These are phyloP conservation scores for Ascoidea asiatica DNA, from an alignment of 805 yeast genomes.

Conservation along the genomic window DNA sequence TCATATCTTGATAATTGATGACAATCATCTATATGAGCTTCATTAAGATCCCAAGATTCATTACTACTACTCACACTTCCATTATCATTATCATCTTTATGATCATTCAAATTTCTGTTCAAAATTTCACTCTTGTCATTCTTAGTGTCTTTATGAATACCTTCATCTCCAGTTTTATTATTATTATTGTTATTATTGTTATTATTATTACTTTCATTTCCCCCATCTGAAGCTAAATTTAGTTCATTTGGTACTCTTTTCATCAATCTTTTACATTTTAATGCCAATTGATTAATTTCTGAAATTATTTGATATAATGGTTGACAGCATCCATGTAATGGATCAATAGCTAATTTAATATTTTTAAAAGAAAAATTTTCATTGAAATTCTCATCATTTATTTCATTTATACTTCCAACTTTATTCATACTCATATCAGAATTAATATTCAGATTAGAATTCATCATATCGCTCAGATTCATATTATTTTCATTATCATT, in stretches of 20 bases:
- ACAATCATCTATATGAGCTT: slow-evolving; percentile 11
- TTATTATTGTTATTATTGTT: too few species aligned
- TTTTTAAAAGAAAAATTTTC: background rate
- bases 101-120: slow-evolving; percentile 15
- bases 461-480: background rate
- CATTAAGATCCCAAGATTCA: slow-evolving; percentile 13
- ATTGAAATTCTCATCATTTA: background rate
- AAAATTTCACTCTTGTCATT: too few species aligned
- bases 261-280: slow-evolving; percentile 29
- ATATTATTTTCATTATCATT: slow-evolving; percentile 10
- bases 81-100: slow-evolving; percentile 7
- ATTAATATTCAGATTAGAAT: slow-evolving; percentile 2
- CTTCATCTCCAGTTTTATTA: background rate
- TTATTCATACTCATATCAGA: background rate
- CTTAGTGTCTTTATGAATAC: background rate
- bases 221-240: slow-evolving; percentile 8
- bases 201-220: slow-evolving; percentile 5
- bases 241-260: slow-evolving; percentile 16
- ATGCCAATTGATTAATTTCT: slow-evolving; percentile 48
- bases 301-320: slow-evolving; percentile 56
- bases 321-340: slow-evolving; percentile 61
- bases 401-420: slow-evolving; percentile 1
- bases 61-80: background rate
- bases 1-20: slow-evolving; percentile 18
- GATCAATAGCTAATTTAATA: slow-evolving; percentile 35